A percentile compares a stretch with the other conserved stretches of the same genome.
Evolutionary conservation across 768 basidiomycete genomes (phyloP).

Genomic region (Tulasnella sp.): DNA sequence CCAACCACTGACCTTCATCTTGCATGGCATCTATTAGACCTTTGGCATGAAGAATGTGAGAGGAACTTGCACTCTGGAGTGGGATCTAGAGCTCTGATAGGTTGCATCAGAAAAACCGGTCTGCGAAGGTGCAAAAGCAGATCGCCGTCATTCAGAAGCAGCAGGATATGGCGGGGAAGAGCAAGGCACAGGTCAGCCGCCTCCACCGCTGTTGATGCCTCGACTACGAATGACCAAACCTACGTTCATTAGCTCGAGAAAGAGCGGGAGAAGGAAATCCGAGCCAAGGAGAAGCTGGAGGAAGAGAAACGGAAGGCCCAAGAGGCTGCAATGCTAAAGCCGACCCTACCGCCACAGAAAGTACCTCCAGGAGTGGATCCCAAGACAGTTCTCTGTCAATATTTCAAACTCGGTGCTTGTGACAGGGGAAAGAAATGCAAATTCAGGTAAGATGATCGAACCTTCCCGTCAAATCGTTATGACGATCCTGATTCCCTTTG

Average conservation of each 20-base stretch:
- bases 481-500: background rate
- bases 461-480: background rate
- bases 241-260: conserved; percentile 59
- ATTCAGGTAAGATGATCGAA: conserved; percentile 56
- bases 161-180: conserved; percentile 74
- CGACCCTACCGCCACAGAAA: conserved; percentile 73
- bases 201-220: conserved; percentile 36
- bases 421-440: conserved; percentile 96
- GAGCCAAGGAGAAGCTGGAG: conserved; percentile 73
- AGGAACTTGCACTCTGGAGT: conserved; percentile 40
- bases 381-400: conserved; percentile 90
- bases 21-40: conserved; percentile 55
- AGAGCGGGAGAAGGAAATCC: conserved; percentile 79
- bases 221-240: background rate
- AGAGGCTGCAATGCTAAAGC: conserved; percentile 80
- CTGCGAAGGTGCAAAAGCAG: conserved; percentile 86
- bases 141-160: conserved; percentile 81
- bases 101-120: conserved; percentile 81
- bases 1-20: conserved; percentile 41
- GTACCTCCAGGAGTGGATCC: conserved; percentile 94
- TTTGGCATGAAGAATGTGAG: conserved; percentile 85
- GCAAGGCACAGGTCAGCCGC: conserved; percentile 53
- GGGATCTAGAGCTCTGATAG: background rate
- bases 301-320: conserved; percentile 85
- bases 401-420: conserved; percentile 89